Evolutionary conservation across 208 protist genomes (phyloP).

Genomic region (Wallacemonas sp.): DNA sequence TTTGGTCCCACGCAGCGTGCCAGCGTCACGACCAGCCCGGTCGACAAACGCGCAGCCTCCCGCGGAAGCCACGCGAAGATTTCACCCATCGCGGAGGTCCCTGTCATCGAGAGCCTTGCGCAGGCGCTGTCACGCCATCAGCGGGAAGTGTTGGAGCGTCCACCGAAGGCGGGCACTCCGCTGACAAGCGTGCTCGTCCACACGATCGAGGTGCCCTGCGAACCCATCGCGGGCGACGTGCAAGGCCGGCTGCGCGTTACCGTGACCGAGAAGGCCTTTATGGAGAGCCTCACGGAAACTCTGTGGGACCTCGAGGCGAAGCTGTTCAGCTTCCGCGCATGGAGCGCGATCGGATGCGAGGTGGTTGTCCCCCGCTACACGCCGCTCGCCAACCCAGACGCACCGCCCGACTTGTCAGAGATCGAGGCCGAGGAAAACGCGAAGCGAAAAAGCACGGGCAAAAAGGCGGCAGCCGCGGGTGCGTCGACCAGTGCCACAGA

Average conservation of each 20-base stretch:
- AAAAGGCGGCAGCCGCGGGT: not conserved
- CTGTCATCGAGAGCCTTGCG: not conserved
- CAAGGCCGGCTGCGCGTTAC: slow-evolving; percentile 15
- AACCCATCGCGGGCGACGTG: slow-evolving; percentile 6
- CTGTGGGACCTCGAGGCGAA: slow-evolving; percentile 29
- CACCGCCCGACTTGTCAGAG: slow-evolving; percentile 2
- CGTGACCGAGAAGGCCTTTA: slow-evolving; percentile 25
- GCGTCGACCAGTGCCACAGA: not conserved
- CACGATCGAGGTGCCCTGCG: slow-evolving; percentile 29
- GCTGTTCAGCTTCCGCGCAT: slow-evolving; percentile 33
- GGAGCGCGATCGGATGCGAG: slow-evolving; percentile 15
- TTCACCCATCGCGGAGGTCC: not conserved
- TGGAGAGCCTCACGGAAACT: slow-evolving; percentile 20
- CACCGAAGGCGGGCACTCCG: not conserved
- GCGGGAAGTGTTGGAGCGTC: not conserved
- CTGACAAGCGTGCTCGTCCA: slow-evolving; percentile 26
- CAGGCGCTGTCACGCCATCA: not conserved
- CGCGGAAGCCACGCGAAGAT: slow-evolving; percentile 3
- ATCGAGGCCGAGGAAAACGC: slow-evolving; percentile 10
- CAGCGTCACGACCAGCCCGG: not conserved
- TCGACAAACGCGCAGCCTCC: not conserved
- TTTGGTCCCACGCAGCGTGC: not conserved
- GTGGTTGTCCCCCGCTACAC: slow-evolving; percentile 47
- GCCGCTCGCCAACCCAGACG: slow-evolving; percentile 32
- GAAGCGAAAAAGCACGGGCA: slow-evolving; percentile 12